A percentile compares a stretch with the other conserved stretches of the same genome.
Evolutionary conservation across 441 rosid genomes (phyloP).

Genomic region (Euphorbia celastroides): DNA sequence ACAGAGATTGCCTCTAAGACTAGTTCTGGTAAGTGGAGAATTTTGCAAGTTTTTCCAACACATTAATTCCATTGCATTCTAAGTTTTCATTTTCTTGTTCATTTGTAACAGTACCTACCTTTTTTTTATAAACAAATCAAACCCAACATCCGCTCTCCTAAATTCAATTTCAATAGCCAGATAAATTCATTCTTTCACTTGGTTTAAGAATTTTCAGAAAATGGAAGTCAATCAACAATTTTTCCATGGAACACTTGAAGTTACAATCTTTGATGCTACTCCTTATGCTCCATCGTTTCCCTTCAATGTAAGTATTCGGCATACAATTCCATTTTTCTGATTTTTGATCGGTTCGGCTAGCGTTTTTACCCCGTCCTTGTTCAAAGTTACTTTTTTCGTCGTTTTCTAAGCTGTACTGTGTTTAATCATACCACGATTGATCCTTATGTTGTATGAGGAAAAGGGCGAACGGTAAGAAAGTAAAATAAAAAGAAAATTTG

Average conservation of each 20-base stretch:
- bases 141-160: not conserved
- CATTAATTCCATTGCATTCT: slow-evolving; percentile 24
- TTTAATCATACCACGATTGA: too few relatives aligned
- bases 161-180: slow-evolving; percentile 11
- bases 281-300: slow-evolving; percentile 55
- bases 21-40: slow-evolving; percentile 23
- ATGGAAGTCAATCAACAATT: slow-evolving; percentile 43
- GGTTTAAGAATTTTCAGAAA: slow-evolving; percentile 5
- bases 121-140: slow-evolving; percentile 19
- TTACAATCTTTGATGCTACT: slow-evolving; percentile 71
- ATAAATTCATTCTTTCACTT: not conserved
- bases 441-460: too few relatives aligned
- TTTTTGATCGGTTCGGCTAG: not conserved
- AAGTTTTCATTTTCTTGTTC: slow-evolving; percentile 35
- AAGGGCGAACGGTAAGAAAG: too few relatives aligned
- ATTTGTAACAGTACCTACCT: slow-evolving; percentile 14
- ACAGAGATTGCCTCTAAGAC: slow-evolving; percentile 38
- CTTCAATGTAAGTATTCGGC: slow-evolving; percentile 45
- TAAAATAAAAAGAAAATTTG: too few relatives aligned
- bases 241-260: slow-evolving; percentile 90
- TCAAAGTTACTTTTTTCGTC: too few relatives aligned
- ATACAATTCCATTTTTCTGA: not conserved
- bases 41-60: slow-evolving; percentile 41
- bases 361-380: too few relatives aligned
- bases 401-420: too few relatives aligned